phyloP scores from a whole-genome alignment of 23 red algal species.

The Gracilaria vermiculophylla region DNA sequence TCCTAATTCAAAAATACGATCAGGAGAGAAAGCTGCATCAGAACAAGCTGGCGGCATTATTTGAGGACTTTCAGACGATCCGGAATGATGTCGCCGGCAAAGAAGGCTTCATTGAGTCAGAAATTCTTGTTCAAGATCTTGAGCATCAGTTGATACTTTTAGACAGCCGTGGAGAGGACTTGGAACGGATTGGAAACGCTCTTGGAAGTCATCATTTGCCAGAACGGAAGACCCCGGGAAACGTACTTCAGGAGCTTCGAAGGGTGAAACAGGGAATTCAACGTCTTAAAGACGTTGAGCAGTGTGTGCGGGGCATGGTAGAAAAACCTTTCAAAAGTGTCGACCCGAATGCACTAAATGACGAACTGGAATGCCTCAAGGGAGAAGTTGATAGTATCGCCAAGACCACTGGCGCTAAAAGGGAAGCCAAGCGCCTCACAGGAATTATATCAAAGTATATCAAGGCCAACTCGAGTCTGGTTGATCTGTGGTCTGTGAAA shows the following conservation, averaged over 20 bases:
- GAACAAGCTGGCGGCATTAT: background rate
- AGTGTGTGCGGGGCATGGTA: background rate
- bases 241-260: slow-evolving; percentile 34
- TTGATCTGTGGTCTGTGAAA: slow-evolving; percentile 2
- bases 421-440: slow-evolving; percentile 11
- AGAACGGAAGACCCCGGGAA: slow-evolving; percentile 24
- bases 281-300: slow-evolving; percentile 3
- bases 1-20: slow-evolving; percentile 38
- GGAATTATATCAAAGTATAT: slow-evolving; percentile 7
- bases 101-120: slow-evolving; percentile 28
- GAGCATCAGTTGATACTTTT: slow-evolving; percentile 11
- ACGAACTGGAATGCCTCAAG: slow-evolving; percentile 3
- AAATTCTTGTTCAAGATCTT: slow-evolving; percentile 20
- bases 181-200: slow-evolving; percentile 35
- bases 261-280: slow-evolving; percentile 19
- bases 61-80: slow-evolving; percentile 49
- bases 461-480: background rate
- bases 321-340: background rate
- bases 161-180: background rate
- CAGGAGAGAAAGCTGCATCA: slow-evolving; percentile 10
- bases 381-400: background rate
- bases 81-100: background rate
- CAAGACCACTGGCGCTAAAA: slow-evolving; percentile 11
- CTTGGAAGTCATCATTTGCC: background rate
- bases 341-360: background rate